Evolutionary conservation across 2,329 filamentous ascomycete species (phyloP), one percentile per base, ranked within the genome.

Genomic region (Calonectria montana): DNA sequence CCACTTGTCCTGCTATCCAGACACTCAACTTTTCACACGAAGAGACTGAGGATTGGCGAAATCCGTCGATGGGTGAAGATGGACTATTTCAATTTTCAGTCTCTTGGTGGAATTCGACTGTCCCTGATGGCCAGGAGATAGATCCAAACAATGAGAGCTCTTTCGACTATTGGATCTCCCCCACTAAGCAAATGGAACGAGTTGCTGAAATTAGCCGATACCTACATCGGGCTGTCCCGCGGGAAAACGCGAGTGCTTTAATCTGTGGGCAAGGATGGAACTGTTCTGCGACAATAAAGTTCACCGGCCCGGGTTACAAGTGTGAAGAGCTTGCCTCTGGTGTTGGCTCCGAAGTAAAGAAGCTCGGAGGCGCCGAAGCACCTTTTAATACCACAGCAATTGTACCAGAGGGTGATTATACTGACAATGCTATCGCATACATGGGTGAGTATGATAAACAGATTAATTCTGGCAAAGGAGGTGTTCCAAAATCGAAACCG

Each of bases 221-320:
- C 35, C 45, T 62, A 0, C 63, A 75, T 13, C 73, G 73, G 18
- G 62, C 77, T 1, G 64, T 79, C 2, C 71, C 74, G 63, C 70
- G 67, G 1, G 61, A 73, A 5, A 62, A 75, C 18, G 71, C 77
- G 1, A 47, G 70, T 2, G 2, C 35, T 0, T 69, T 78, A 1
- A 76, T 78, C n/a, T 78, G 77, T 10, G 77, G 77, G 4, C 27
- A n/a, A 10, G 77, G 77, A 8, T 78, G 77, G 77, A 78, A 78
- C 29, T 78, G 77, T 55, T 76, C 75, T 8, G 74, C 74, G 18
- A 67, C 61, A 0, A 70, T 78, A n/a, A 47, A 70, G 9, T 78
- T 78, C 29, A 55, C 64, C 18, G 77, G 61, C 6, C 77, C 77
- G 2, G 76, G 74, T 37, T 78, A 78, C 9, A 69, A 73, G 35